phyloP scores from a whole-genome alignment of 768 basidiomycete genomes.

The Rhodocollybia butyracea region DNA sequence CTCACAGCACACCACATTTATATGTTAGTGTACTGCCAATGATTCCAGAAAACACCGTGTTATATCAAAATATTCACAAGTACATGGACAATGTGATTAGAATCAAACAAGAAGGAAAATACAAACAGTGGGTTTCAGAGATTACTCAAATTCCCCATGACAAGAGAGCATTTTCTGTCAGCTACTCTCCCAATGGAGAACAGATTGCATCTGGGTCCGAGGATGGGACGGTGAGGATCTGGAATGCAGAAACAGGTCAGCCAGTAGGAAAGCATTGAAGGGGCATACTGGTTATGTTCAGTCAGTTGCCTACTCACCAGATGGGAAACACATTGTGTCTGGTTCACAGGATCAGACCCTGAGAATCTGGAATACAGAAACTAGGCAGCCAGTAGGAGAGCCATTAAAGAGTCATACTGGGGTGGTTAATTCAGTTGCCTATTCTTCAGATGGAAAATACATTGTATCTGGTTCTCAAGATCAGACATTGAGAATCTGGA shows the following conservation, averaged over 20 bases:
- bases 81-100: background rate
- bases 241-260: constrained; percentile 18
- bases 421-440: too few relatives aligned
- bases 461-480: too few relatives aligned
- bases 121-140: background rate
- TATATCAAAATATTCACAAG: background rate
- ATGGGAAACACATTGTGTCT: constrained; percentile 46
- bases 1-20: background rate
- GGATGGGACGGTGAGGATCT: constrained; percentile 21
- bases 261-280: constrained; percentile 1
- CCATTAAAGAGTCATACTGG: too few relatives aligned
- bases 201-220: constrained; percentile 17
- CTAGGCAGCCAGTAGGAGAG: too few relatives aligned
- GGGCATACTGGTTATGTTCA: constrained; percentile 14
- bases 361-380: too few relatives aligned
- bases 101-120: background rate
- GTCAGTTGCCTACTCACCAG: constrained; percentile 49
- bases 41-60: background rate
- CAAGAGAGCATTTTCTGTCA: background rate
- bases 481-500: too few relatives aligned
- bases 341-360: constrained; percentile 47
- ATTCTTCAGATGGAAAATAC: too few relatives aligned
- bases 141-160: background rate
- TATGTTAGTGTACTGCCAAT: background rate
- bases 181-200: constrained; percentile 15